These are phyloP conservation scores for Eutrema yunnanense DNA, from an alignment of 345 rosid species.

Conservation along the genomic window DNA sequence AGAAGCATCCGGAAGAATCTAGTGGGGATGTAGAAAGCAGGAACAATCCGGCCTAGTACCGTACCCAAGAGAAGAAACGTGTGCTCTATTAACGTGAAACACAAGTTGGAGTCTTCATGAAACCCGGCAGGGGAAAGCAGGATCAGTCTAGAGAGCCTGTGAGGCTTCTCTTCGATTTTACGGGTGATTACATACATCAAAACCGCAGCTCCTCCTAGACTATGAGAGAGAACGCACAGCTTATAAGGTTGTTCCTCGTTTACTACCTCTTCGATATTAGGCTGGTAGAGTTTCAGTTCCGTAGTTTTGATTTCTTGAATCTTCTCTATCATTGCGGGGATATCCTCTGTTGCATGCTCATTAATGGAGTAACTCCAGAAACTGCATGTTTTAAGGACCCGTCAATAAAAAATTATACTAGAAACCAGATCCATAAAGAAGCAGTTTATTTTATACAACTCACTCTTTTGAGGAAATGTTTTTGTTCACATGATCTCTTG, in stretches of 20 bases:
- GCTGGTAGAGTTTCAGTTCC: constrained; percentile 60
- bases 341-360: constrained; percentile 84
- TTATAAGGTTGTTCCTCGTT: constrained; percentile 61
- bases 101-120: constrained; percentile 63
- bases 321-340: constrained; percentile 88
- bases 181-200: constrained; percentile 65
- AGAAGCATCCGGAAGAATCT: constrained; percentile 86
- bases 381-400: constrained; percentile 37
- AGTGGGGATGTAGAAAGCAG: constrained; percentile 91
- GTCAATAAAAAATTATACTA: not conserved
- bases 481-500: constrained; percentile 84
- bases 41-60: constrained; percentile 41
- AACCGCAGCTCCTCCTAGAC: constrained; percentile 92
- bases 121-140: constrained; percentile 90
- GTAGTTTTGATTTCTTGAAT: constrained; percentile 81
- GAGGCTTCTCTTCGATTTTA: constrained; percentile 66
- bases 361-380: constrained; percentile 90
- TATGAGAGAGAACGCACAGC: constrained; percentile 83
- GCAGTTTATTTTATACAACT: constrained; percentile 22
- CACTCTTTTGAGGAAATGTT: constrained; percentile 71
- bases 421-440: not conserved
- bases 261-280: constrained; percentile 47
- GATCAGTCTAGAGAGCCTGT: constrained; percentile 72
- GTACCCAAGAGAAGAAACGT: constrained; percentile 46
- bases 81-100: constrained; percentile 49